phyloP scores from a whole-genome alignment of 202 grass and related monocot species.

The Hordeum pubiflorum region DNA sequence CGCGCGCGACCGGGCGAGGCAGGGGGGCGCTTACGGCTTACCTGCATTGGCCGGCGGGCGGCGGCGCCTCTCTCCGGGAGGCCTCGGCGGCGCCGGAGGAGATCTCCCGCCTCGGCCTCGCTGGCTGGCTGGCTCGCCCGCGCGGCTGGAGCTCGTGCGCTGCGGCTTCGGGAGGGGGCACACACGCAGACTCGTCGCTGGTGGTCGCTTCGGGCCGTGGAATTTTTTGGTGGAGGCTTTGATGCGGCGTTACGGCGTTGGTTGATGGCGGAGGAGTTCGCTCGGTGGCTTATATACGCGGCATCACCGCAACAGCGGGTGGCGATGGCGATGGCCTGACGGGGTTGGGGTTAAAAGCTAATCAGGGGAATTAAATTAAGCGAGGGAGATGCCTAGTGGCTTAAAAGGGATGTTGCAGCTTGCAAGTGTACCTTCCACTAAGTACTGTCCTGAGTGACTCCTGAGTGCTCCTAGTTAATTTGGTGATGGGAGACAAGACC shows the following conservation, averaged over 20 bases:
- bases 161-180: slow-evolving; percentile 15
- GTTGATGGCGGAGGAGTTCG: slow-evolving; percentile 26
- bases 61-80: not conserved
- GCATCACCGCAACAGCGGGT: slow-evolving; percentile 35
- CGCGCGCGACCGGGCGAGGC: not conserved
- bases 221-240: not conserved
- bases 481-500: too few relatives aligned
- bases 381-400: not conserved
- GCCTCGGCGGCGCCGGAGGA: not conserved
- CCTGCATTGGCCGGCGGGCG: slow-evolving; percentile 20
- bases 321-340: slow-evolving; percentile 14
- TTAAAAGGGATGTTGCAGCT: not conserved
- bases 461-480: too few relatives aligned
- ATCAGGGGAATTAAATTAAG: not conserved
- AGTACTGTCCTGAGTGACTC: not conserved
- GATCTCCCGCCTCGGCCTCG: slow-evolving; percentile 17
- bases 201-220: not conserved
- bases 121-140: not conserved
- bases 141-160: not conserved
- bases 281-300: slow-evolving; percentile 19
- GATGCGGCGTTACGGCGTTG: slow-evolving; percentile 37
- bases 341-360: slow-evolving; percentile 12
- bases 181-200: not conserved
- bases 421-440: not conserved
- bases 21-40: not conserved